Evolutionary conservation across 1,284 basidiomycete genomes (phyloP).

Genomic region (Chiua sp.): DNA sequence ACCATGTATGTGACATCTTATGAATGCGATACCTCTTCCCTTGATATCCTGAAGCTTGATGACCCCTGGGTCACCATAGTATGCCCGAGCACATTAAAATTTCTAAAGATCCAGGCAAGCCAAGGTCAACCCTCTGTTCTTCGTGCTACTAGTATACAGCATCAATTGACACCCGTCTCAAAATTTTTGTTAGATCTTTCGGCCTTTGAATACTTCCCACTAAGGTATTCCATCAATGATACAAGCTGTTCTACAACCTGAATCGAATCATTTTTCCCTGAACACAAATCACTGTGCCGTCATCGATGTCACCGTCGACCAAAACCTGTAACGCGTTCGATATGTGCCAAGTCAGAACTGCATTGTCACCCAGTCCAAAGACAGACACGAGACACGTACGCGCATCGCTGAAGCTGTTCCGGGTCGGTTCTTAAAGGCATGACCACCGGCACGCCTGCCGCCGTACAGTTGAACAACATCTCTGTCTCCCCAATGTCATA

Average conservation of each 20-base stretch:
- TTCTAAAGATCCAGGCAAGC: no score
- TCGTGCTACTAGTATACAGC: no score
- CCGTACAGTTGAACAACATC: slow-evolving; percentile 36
- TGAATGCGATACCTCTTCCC: slow-evolving; percentile 15
- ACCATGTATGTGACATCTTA: no score
- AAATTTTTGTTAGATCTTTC: no score
- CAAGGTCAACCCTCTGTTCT: no score
- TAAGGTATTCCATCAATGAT: not conserved
- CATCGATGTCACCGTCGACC: slow-evolving; percentile 1
- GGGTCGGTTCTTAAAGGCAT: slow-evolving; percentile 20
- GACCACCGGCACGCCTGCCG: slow-evolving; percentile 15
- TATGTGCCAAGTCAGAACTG: not conserved
- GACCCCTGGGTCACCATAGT: no score
- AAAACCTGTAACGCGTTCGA: slow-evolving; percentile 1
- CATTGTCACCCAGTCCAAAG: not conserved
- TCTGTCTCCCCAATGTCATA: slow-evolving; percentile 22
- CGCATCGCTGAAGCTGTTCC: slow-evolving; percentile 24
- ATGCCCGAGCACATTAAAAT: no score
- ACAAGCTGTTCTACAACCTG: not conserved
- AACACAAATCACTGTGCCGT: slow-evolving; percentile 5
- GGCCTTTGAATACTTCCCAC: no score
- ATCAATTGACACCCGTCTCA: no score
- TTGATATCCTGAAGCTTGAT: no score
- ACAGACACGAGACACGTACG: slow-evolving; percentile 19
- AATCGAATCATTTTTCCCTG: not conserved